Conservation (phyloP, 2,329 filamentous ascomycete genomes). For the Metarhizium rileyi region DNA sequence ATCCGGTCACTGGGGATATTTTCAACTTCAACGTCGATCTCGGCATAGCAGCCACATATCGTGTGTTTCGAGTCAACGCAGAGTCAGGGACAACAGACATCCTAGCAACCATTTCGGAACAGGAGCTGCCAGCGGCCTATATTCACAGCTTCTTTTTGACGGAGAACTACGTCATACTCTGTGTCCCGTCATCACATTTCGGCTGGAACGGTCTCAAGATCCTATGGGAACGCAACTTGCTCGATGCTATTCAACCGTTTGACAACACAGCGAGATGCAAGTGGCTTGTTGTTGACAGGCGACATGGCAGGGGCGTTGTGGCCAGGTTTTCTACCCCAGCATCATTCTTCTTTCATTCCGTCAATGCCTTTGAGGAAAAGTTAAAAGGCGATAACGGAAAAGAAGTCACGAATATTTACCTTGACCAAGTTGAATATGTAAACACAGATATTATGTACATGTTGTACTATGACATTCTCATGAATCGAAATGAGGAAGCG, state of each 20-base stretch:
- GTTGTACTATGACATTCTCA: constrained; percentile 61
- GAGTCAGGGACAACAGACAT: constrained; percentile 57
- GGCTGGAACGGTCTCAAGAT: constrained; percentile 48
- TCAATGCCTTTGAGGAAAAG: constrained; percentile 65
- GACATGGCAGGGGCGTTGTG: constrained; percentile 51
- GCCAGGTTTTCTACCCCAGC: constrained; percentile 57
- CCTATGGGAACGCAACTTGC: constrained; percentile 54
- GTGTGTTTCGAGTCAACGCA: constrained; percentile 57
- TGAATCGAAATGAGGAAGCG: constrained; percentile 39
- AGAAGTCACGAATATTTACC: constrained; percentile 40
- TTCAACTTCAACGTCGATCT: constrained; percentile 76
- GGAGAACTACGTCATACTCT: constrained; percentile 60
- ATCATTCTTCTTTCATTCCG: constrained; percentile 70
- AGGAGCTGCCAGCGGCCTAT: constrained; percentile 50
- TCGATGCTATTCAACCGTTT: constrained; percentile 58
- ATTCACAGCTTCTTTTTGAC: constrained; percentile 78
- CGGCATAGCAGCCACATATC: constrained; percentile 48
- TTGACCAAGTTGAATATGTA: constrained; percentile 56
- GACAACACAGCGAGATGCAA: constrained; percentile 43
- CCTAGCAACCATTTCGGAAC: constrained; percentile 52
- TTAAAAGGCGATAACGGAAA: constrained; percentile 23
- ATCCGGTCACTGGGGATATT: constrained; percentile 63
- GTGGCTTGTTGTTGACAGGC: constrained; percentile 70
- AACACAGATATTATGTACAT: constrained; percentile 54
- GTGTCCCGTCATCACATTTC: constrained; percentile 58